Evolutionary conservation across 805 yeast species (phyloP), one percentile per base, ranked within the genome.

Genomic region (Candida chilensis): DNA sequence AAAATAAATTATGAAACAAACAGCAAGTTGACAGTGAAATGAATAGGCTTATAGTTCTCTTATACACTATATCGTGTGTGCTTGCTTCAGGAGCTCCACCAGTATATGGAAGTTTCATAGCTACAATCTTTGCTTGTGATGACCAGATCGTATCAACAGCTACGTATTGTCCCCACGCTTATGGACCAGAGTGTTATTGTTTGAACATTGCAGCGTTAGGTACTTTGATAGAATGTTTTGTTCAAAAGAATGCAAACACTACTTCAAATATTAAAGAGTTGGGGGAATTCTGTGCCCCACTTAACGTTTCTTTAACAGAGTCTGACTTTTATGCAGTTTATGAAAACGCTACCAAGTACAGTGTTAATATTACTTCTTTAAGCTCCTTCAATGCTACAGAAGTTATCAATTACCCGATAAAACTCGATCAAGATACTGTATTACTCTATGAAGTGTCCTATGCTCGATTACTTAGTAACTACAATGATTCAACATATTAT

Each of bases 161-260:
- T 5, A 22, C 25, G 6, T 22, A 22, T 22, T 22, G 25, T 22
- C 10, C 8, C 11, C 15, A 22, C 11, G 8, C 8, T 22, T 22
- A 22, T 22, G 25, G 25, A 7, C 13, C 13, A n/a, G 25, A 7
- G 6, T 22, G 25, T 22, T 22, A 22, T 22, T 22, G 25, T 11
- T 22, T 22, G 7, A 22, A 22, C 13, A 6, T 5, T 8, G 13
- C 25, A 7, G 25, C 25, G 6, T n/a, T 22, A 15, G 25, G 25
- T 22, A 22, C 25, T 7, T 22, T 22, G 14, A n/a, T 15, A 8
- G 25, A 22, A 11, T 22, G 25, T n/a, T 22, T 22, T n/a, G 25
- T n/a, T 8, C 12, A 22, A 8, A 22, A 12, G 6, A n/a, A 22
- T 6, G 14, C 11, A 22, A 22, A 22, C 12, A 22, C 25, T n/a